Evolutionary conservation across 495 filamentous ascomycete species (phyloP), one percentile per base, ranked within the genome.

Genomic region (Darksidea phi): DNA sequence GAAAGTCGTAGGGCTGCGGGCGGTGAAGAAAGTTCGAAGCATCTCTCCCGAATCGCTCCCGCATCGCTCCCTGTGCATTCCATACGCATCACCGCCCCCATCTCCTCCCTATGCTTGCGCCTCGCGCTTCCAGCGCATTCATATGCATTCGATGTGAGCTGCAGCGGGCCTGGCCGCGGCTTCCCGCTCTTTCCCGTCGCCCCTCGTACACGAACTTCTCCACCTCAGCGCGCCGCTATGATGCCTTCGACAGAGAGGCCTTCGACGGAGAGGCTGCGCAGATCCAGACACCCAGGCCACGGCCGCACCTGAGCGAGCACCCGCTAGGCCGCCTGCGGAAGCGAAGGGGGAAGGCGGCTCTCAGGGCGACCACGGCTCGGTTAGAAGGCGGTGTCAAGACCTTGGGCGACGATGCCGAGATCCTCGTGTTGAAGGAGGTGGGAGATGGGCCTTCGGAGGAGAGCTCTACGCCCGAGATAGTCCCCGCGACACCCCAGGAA

Each of bases 131-230:
- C 25, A 57, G 58, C 49, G 66, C 66, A n/a, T 65, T 63, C 37
- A 37, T 69, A 59, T 69, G 66, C 57, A 7, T 69, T 37, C 61
- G 58, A 28, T 69, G 66, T 53, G 53, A 66, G 36, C 42, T 69
- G 7, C n/a, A 34, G 34, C 54, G 59, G 12, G 49, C 45, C 18
- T 57, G 48, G 6, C 36, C 43, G 13, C 26, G 25, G 17, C 7
- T 43, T 11, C 57, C 45, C 24, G 5, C 20, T 26, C 25, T 48
- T 37, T 32, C 46, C 0, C 55, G 41, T 6, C 37, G 13, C 34
- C 26, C 54, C 21, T 42, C 58, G 21, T 41, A 26, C 51, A 52
- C 58, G 17, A 23, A 41, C 52, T 63, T 69, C 52, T 62, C 66
- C 17, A 25, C 62, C 21, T 48, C 62, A 47, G 13, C 48, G 18